Conservation (phyloP, 805 yeast species). For the Pichia kluyveri region DNA sequence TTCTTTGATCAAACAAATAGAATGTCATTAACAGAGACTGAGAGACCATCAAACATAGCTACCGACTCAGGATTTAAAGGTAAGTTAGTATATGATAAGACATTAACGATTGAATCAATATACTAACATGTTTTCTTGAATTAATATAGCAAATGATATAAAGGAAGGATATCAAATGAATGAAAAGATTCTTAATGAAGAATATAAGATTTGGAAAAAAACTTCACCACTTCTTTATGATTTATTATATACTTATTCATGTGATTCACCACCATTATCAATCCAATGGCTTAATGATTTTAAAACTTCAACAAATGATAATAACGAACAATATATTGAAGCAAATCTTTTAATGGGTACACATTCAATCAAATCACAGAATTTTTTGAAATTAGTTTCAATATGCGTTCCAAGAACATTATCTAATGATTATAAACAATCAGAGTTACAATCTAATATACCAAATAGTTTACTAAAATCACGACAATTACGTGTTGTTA, state of each 20-base stretch:
- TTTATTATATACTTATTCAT: slow-evolving; percentile 57
- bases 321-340: slow-evolving; percentile 5
- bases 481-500: slow-evolving; percentile 34
- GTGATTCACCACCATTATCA: slow-evolving; percentile 64
- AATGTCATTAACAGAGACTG: background rate
- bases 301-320: slow-evolving; percentile 6
- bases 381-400: slow-evolving; percentile 36
- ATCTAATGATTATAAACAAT: slow-evolving; percentile 22
- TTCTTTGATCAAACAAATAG: no score
- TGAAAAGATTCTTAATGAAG: slow-evolving; percentile 65
- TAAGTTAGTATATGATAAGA: background rate
- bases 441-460: slow-evolving; percentile 4
- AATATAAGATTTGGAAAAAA: slow-evolving; percentile 77
- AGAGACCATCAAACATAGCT: background rate
- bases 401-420: slow-evolving; percentile 43
- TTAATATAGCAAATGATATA: slow-evolving; percentile 14
- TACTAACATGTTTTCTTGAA: background rate
- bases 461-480: slow-evolving; percentile 17
- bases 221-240: slow-evolving; percentile 73
- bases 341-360: slow-evolving; percentile 40
- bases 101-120: background rate
- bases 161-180: slow-evolving; percentile 37
- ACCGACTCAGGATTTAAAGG: background rate
- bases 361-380: slow-evolving; percentile 32
- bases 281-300: slow-evolving; percentile 57